Evolutionary conservation across 164 flowering plant genomes (phyloP), one percentile per base, ranked within the genome.

Genomic region (Nymphaea colorata): DNA sequence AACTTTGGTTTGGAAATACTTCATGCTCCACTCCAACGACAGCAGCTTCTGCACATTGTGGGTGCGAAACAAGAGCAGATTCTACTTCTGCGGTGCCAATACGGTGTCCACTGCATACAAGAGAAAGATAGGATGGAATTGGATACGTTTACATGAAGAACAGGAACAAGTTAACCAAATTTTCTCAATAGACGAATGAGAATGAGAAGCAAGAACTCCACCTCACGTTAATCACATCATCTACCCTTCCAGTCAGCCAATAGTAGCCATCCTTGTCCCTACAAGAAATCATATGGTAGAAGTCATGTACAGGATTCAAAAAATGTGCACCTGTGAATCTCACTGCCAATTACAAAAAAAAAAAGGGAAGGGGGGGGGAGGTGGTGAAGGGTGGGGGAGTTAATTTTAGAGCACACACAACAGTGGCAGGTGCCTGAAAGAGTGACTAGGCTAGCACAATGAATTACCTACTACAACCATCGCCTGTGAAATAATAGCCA

Each of bases 231-330:
- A 92, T 95, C 16, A 95, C 99, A 78, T 95, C 98, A 72, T 95
- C 99, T 59, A 95, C 99, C 77, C 99, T 87, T 78, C 99, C 99
- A 47, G 98, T 95, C 66, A 95, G 96, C 99, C 99, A 95, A 76
- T 92, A 76, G 70, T 90, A 95, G 61, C 98, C 99, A 84, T 95
- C 96, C 70, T 85, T 88, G 77, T 95, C 99, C 85, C 99, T 94
- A 51, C 14, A 74, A 57, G 64, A 72, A 15, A 69, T 44, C 18
- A 70, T 65, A 65, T 42, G 11, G n/a, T 61, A 42, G 17, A 53
- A 45, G 36, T 44, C 3, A 45, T 16, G 7, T 6, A 64, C 6
- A 15, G 16, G 17, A 44, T 17, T 18, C 43, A 71, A 17, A 8
- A 64, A 3, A 43, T 62, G 17, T 53, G 43, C 1, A 45, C 1